Percentiles rank a stretch among this genome's conserved stretches.
These are phyloP conservation scores for Hymenoscyphus fraxineus DNA, from an alignment of 2,329 filamentous ascomycete species.

Conservation along the genomic window DNA sequence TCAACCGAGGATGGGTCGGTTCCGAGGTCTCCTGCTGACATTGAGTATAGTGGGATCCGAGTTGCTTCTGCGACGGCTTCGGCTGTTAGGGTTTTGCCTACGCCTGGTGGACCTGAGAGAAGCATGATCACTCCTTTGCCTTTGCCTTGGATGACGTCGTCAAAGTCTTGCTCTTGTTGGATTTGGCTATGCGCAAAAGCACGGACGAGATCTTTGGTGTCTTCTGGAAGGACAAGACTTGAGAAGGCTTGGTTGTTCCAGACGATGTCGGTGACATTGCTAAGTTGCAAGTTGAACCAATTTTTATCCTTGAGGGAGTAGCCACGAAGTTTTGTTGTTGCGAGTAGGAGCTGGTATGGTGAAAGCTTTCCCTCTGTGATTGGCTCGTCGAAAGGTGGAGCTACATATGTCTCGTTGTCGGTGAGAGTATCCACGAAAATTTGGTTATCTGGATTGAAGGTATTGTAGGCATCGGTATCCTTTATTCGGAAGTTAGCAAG, in stretches of 20 bases:
- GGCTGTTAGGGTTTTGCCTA: slow-evolving; percentile 27
- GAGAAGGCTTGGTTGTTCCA: slow-evolving; percentile 45
- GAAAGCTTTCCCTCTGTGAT: neutral
- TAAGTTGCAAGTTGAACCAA: slow-evolving; percentile 37
- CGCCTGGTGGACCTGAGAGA: slow-evolving; percentile 35
- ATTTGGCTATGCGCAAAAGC: slow-evolving; percentile 47
- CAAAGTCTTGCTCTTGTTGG: slow-evolving; percentile 19
- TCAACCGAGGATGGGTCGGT: slow-evolving; percentile 18
- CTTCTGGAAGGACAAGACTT: slow-evolving; percentile 45
- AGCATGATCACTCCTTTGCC: slow-evolving; percentile 43
- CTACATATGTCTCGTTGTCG: slow-evolving; percentile 1
- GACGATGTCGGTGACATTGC: slow-evolving; percentile 19
- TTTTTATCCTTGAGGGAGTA: slow-evolving; percentile 46
- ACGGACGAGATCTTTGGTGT: slow-evolving; percentile 45
- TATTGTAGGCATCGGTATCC: slow-evolving; percentile 11
- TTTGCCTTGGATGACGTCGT: slow-evolving; percentile 35
- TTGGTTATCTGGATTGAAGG: slow-evolving; percentile 8
- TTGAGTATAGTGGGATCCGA: slow-evolving; percentile 21
- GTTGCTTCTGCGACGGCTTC: slow-evolving; percentile 38
- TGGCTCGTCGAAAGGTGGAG: slow-evolving; percentile 2
- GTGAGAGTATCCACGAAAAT: neutral
- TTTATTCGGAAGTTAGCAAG: neutral
- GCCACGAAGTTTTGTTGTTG: slow-evolving; percentile 27
- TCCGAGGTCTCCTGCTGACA: slow-evolving; percentile 25
- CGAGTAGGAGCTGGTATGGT: slow-evolving; percentile 7